phyloP scores from a whole-genome alignment of 2,329 filamentous ascomycete genomes.

The Calonectria pseudoreteaudii region DNA sequence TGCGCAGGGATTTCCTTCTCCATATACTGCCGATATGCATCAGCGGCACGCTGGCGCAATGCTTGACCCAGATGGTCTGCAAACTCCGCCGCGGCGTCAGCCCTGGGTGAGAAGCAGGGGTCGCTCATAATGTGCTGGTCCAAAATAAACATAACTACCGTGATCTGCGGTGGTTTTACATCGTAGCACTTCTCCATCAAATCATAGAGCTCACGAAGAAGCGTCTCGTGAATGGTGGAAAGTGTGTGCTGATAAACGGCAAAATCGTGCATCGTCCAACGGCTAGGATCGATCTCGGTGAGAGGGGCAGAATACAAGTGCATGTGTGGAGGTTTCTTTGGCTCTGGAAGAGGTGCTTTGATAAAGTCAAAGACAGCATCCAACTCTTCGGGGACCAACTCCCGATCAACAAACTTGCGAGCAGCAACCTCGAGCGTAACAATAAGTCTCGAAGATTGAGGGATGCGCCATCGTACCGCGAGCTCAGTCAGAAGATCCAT shows the following conservation, averaged over 20 bases:
- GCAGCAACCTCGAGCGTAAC: conserved; percentile 86
- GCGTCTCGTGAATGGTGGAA: conserved; percentile 79
- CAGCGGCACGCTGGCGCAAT: conserved; percentile 78
- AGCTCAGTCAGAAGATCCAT: conserved; percentile 87
- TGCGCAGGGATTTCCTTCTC: conserved; percentile 83
- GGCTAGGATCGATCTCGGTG: conserved; percentile 66
- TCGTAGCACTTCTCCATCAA: conserved; percentile 92
- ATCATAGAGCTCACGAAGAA: conserved; percentile 89
- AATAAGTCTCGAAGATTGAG: conserved; percentile 82
- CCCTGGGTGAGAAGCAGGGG: conserved; percentile 76
- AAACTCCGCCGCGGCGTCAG: conserved; percentile 79
- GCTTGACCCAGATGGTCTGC: conserved; percentile 77
- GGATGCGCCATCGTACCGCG: conserved; percentile 88
- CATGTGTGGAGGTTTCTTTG: conserved; percentile 71
- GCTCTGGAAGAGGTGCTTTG: conserved; percentile 77
- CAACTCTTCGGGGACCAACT: conserved; percentile 83
- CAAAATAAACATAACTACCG: conserved; percentile 82
- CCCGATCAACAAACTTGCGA: conserved; percentile 86
- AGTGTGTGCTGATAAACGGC: conserved; percentile 81
- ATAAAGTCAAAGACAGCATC: conserved; percentile 86
- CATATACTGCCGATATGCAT: conserved; percentile 84
- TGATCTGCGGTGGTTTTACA: conserved; percentile 84
- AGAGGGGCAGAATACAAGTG: conserved; percentile 64
- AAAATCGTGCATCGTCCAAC: conserved; percentile 78
- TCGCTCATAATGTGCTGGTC: conserved; percentile 86